Evolutionary conservation across 163 green algal genomes (phyloP), one percentile per base, ranked within the genome.

Genomic region (Scenedesmus sp.): DNA sequence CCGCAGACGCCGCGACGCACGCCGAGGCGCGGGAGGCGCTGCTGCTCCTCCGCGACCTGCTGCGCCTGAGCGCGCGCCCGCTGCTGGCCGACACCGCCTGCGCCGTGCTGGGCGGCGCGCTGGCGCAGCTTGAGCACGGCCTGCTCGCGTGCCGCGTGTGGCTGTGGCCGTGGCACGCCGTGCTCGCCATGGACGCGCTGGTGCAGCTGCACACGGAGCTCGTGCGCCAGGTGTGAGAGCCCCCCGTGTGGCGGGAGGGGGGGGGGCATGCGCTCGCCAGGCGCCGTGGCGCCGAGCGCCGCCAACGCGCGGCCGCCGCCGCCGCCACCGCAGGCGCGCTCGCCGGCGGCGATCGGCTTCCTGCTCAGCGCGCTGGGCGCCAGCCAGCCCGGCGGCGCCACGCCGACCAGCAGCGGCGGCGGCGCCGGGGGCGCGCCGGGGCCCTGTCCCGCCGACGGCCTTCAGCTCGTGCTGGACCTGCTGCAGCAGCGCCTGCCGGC

Each of bases 141-240:
- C 60, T 81, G 26, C 47, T 60, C 22, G 56, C 13, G 6, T 58
- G 45, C 31, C 9, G 60, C 5, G 60, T 81, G 33, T 22, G 13
- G n/a, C 73, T 66, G 18, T 81, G 73, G 73, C 22, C 60, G 10
- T 54, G 60, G 62, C 31, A 39, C 13, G 73, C 73, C 31, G 73
- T 74, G 62, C 45, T n/a, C 17, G 33, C 48, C 48, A 81, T 81
- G 73, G 73, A 73, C 54, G 73, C 60, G 42, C 60, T 74, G 31
- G 62, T 81, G 45, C 60, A 81, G 60, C 26, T 81, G 73, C 63
- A 74, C 31, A 15, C 17, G 36, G 29, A 65, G 73, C 22, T 80
- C 3, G 20, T 50, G 15, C 45, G 54, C 28, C 39, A 78, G 70
- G 70, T 78, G 42, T 4, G 53, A 1, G 4, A 31, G 18, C 51